Evolutionary conservation across 257 asterid genomes (phyloP), one percentile per base, ranked within the genome.

Genomic region (Parsonsia alboflavescens): DNA sequence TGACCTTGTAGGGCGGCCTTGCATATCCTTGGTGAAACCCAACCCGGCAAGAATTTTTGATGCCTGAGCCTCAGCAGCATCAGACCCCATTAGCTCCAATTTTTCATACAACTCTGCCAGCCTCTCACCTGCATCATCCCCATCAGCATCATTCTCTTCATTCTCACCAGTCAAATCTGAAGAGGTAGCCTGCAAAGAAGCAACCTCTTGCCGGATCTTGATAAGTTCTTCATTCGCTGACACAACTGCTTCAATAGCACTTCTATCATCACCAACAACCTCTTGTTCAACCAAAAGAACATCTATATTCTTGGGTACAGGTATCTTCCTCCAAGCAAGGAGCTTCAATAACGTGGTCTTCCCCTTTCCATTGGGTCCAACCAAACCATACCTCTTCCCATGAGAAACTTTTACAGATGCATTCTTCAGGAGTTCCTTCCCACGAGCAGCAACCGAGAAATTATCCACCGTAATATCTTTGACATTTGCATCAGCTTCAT

Each of bases 241-340:
- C 28, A 87, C 91, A 78, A 87, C 89, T 45, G 91, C 91, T 82
- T 85, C 81, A 57, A 87, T 84, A 15, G 91, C 89, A 46, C 85
- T 76, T 80, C 75, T 81, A 68, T 87, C 88, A 82, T 87, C 91
- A 26, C 87, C 91, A 54, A 85, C 86, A 0, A 87, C 87, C 77
- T 87, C 91, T 80, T 87, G 91, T 78, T 87, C 91, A 44, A 87
- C 91, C 86, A 87, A 79, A 72, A 87, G 91, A 33, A 87, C 89
- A 75, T 87, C 89, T 45, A 87, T 87, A 71, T 87, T 87, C 67
- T 85, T 87, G 30, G 91, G 91, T 63, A 87, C 91, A 1, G 91
- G 89, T 61, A 87, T 82, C 82, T 85, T 85, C 78, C 89, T 83
- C 89, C 91, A 85, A 52, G 91, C 88, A 77, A 87, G 89, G 41